Evolutionary conservation across 2,329 filamentous ascomycete species (phyloP), one percentile per base, ranked within the genome.

Genomic region (Aspergillus neoniger): DNA sequence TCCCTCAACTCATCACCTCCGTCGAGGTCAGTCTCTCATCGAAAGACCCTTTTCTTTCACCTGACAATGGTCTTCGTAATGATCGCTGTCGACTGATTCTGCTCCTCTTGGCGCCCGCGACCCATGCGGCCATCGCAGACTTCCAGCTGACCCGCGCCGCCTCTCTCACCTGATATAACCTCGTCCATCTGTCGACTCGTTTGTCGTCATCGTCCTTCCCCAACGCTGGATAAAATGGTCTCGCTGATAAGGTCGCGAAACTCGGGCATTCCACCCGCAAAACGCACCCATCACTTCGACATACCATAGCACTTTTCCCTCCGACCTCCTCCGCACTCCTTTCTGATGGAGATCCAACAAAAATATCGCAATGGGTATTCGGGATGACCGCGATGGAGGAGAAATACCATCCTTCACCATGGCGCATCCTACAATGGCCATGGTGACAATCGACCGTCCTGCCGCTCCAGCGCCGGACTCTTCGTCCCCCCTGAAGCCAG

Each of bases 401-500:
- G 39, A 59, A 19, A n/a, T 48, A 30, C 6, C 30, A 9, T 53
- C 48, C 19, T 32, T 21, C 10, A 48, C 25, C 28, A 62, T 44
- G 50, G 43, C 44, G 5, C 32, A 39, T 2, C 47, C 39, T 17
- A 62, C 48, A 2, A 36, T 62, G 57, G 60, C 60, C n/a, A 62
- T 54, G 53, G 60, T 62, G 39, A 59, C 60, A 21, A 50, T 62
- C 19, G 57, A 57, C 15, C 57, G 52, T 36, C 57, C 57, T 23
- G 17, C 58, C 21, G 58, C 53, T 43, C 48, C 58, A 32, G 39
- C 25, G 7, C 52, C 52, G 10, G 39, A 32, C 8, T 21, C 39
- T 5, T 41, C 52, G n/a, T 15, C 52, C 21, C 23, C 36, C 39
- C 55, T 55, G 57, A 39, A 50, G 19, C 39, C 53, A 30, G 21